Conservation (phyloP, 352 stramenopile species). For the Pythium apleroticum region DNA sequence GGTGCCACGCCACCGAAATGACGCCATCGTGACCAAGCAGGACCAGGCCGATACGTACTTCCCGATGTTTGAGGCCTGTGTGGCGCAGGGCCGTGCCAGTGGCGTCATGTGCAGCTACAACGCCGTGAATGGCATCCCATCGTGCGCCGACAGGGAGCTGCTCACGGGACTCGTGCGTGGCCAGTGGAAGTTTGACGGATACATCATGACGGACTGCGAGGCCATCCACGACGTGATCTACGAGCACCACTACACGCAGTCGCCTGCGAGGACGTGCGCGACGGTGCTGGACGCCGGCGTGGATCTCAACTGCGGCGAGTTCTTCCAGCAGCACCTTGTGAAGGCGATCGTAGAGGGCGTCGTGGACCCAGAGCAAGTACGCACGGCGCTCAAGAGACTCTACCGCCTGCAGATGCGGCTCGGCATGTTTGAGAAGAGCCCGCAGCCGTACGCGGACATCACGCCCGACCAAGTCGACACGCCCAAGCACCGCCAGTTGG, state of each 20-base stretch:
- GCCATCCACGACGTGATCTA: constrained; percentile 82
- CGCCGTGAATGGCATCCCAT: constrained; percentile 89
- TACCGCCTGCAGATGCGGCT: constrained; percentile 88
- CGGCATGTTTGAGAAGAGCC: constrained; percentile 86
- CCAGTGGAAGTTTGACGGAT: constrained; percentile 89
- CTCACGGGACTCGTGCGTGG: constrained; percentile 76
- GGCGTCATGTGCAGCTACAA: constrained; percentile 97
- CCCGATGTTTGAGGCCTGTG: constrained; percentile 77
- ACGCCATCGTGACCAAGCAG: constrained; percentile 83
- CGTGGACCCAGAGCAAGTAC: constrained; percentile 55
- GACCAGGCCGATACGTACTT: constrained; percentile 92
- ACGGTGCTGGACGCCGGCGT: constrained; percentile 66
- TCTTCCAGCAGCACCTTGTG: constrained; percentile 59
- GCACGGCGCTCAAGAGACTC: constrained; percentile 69
- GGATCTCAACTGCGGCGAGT: constrained; percentile 86
- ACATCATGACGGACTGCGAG: constrained; percentile 92
- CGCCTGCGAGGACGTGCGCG: constrained; percentile 50
- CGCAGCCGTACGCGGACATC: constrained; percentile 61
- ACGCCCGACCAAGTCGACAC: constrained; percentile 54
- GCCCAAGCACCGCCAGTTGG: constrained; percentile 45
- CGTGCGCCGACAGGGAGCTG: constrained; percentile 86
- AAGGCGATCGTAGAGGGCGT: constrained; percentile 64
- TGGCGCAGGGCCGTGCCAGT: constrained; percentile 72
- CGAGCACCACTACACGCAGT: constrained; percentile 78
- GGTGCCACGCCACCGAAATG: constrained; percentile 77